Base-by-base conservation (phyloP, 768 basidiomycete genomes). In the Tylopilus sp. region DNA sequence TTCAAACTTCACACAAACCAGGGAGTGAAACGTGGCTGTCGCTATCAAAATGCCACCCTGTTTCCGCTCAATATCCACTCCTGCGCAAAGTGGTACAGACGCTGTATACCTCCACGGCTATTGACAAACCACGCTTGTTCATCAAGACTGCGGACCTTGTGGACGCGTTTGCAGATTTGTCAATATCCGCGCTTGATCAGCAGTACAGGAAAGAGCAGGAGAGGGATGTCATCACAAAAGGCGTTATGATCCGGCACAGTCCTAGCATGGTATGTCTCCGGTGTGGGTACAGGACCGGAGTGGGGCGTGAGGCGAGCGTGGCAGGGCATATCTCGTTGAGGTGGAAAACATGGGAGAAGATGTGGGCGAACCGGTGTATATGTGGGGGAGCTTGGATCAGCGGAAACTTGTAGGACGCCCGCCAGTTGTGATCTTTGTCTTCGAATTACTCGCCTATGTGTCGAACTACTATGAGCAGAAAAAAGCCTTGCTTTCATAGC, bases 131-230 rank as follows among this genome's bases (percentile, higher is more conserved):
- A 1, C 76, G 74, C 9, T 71, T 91, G 31, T 91, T 90, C 61
- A 78, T 91, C 63, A 88, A 86, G 61, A 77, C 86, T 2, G 70
- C 65, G 10, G 86, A 91, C 55, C 76, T 91, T n/a, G 71, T 86
- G 6, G 85, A 88, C 57, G 83, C 82, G 7, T 66, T 82, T 20
- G 64, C 75, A 11, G 76, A 69, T 31, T 59, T 82, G 33, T 66
- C 70, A 1, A 65, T 73, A 7, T 66, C 70, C 1, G 65, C 73
- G 8, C 51, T 73, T 31, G 74, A 28, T 28, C 28, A 70, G 18
- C 63, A 57, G 18, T 56, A 65, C 22, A 71, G 71, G 52, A 75
- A 74, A 43, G 73, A 70, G 20, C 75, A 72, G 49, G 67, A 66
- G 28, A 58, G 58, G 28, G 88, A 91, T 57, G 74, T 90, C 6